Conservation (phyloP, 164 flowering plant genomes). For the Sextonia rubra region DNA sequence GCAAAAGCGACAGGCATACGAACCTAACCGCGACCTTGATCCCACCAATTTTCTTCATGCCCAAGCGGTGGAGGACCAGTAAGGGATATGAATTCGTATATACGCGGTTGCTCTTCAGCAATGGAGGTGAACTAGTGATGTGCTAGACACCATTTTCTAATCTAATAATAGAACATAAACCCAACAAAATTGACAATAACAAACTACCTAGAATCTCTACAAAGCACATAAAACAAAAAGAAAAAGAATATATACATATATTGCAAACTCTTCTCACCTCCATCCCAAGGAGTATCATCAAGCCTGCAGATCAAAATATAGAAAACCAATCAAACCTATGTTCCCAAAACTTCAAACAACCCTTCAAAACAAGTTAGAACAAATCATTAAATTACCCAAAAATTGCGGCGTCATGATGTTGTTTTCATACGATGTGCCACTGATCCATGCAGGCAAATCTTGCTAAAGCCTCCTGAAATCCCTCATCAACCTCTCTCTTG, state of each 20-base stretch:
- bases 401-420: conserved; percentile 87
- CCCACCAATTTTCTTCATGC: conserved; percentile 96
- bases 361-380: neutral
- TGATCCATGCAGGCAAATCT: conserved; percentile 89
- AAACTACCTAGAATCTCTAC: neutral
- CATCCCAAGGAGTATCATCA: conserved; percentile 98
- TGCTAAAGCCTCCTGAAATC: conserved; percentile 92
- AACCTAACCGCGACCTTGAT: conserved; percentile 85
- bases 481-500: conserved; percentile 88
- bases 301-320: conserved; percentile 61
- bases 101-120: conserved; percentile 77
- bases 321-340: conserved; percentile 9
- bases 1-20: conserved; percentile 61
- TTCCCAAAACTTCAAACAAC: neutral
- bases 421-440: conserved; percentile 92
- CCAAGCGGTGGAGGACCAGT: conserved; percentile 46
- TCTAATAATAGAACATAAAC: neutral
- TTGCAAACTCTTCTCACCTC: conserved; percentile 51
- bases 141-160: too few species aligned
- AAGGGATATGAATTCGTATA: conserved; percentile 80
- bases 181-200: neutral
- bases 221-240: neutral
- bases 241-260: too few species aligned
- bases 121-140: too few species aligned
- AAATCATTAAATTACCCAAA: conserved; percentile 52